Evolutionary conservation across 2,329 filamentous ascomycete species (phyloP), one percentile per base, ranked within the genome.

Genomic region (Fusarium sp.): DNA sequence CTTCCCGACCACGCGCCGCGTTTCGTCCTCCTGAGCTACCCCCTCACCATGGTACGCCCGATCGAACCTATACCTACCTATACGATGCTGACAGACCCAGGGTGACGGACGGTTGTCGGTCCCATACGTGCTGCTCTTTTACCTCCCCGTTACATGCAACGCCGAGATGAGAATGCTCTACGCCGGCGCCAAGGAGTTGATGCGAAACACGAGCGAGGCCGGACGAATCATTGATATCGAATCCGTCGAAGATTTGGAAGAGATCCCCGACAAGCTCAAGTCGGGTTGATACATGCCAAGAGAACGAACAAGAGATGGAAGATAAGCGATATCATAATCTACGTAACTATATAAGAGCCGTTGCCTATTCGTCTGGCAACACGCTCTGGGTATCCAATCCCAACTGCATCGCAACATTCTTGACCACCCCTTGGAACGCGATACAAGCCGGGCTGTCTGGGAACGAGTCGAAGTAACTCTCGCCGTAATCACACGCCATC

Each of bases 401-500:
- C 72, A 94, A 85, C 80, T 93, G 86, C 73, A 86, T 84, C 20
- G 90, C 91, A 59, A 98, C 87, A 56, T 89, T 89, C 78, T 89
- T 90, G 38, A 99, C 95, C 11, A 99, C 95, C 38, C 87, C 86
- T 83, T 91, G 92, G 69, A 99, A 90, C 4, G 96, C 95, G 75
- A 88, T 86, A 79, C 94, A 97, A 2, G 96, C 95, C 36, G 96
- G 96, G 75, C 94, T 98, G 77, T 98, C 95, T 0, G 96, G 94
- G 82, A 94, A 99, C 27, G 91, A 92, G 79, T 98, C 95, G 79
- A 98, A 93, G 83, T 97, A 99, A 83, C 95, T 98, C 89, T 99
- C 96, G 6, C 97, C 96, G 82, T 94, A 98, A 82, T 99, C 96
- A 79, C 96, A 98, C 4, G 95, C 93, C 93, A 98, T 97, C 10